Evolutionary conservation across 768 basidiomycete species (phyloP).

Genomic region (Boletus tylopilopsis): DNA sequence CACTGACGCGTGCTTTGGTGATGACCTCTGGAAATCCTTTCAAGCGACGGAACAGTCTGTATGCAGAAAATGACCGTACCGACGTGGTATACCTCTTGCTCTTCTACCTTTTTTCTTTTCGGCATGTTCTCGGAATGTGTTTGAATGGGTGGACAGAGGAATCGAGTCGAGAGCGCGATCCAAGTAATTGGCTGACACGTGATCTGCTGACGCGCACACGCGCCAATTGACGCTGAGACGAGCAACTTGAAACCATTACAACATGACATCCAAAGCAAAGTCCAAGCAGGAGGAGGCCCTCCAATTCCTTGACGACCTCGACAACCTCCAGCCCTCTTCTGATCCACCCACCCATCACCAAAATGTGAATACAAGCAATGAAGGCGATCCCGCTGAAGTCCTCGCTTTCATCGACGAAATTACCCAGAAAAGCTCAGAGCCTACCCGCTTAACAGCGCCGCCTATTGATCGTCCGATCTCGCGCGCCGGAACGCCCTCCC

Average conservation of each 20-base stretch:
- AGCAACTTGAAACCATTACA: not conserved
- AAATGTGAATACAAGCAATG: slow-evolving; percentile 32
- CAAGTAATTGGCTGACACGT: slow-evolving; percentile 9
- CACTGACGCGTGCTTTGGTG: slow-evolving; percentile 50
- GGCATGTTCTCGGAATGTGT: slow-evolving; percentile 13
- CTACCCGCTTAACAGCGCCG: slow-evolving; percentile 54
- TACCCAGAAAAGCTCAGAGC: slow-evolving; percentile 84
- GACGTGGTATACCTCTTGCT: slow-evolving; percentile 44
- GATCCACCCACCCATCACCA: slow-evolving; percentile 24
- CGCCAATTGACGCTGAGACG: not conserved
- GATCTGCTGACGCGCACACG: slow-evolving; percentile 7
- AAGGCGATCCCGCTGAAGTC: slow-evolving; percentile 75
- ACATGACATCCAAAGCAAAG: slow-evolving; percentile 50
- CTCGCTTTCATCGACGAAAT: slow-evolving; percentile 94
- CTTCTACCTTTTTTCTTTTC: slow-evolving; percentile 26
- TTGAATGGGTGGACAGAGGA: not conserved
- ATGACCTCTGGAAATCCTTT: slow-evolving; percentile 49
- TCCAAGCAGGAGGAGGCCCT: slow-evolving; percentile 87
- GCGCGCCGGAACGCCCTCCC: slow-evolving; percentile 64
- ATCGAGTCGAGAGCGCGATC: not conserved
- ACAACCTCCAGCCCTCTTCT: slow-evolving; percentile 61
- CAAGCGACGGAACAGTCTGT: not conserved
- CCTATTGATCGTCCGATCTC: slow-evolving; percentile 56
- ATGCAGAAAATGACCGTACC: slow-evolving; percentile 31
- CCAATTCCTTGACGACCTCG: slow-evolving; percentile 91